These are phyloP conservation scores for Brassica incana DNA, from an alignment of 345 rosid genomes.

Conservation along the genomic window DNA sequence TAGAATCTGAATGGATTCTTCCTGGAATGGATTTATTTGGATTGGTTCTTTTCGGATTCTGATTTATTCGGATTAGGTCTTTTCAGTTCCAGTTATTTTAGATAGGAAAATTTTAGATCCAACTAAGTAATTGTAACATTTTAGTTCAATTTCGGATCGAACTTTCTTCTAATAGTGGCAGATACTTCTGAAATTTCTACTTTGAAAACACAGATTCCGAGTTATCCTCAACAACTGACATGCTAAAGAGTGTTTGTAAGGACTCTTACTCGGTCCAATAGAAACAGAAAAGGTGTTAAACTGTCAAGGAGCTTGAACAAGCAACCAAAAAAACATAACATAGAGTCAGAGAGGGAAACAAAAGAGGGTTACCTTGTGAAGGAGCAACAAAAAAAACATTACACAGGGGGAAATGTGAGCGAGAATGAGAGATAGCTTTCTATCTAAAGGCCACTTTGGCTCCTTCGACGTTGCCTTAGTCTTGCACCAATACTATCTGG, in stretches of 20 bases:
- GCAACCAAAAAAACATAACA: neutral
- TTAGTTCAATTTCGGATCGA: too few species aligned
- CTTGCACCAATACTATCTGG: slow-evolving; percentile 50
- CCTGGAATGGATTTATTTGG: too few species aligned
- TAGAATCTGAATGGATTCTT: too few species aligned
- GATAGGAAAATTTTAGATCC: too few species aligned
- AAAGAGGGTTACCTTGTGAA: neutral
- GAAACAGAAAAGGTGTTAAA: neutral
- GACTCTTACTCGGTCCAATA: neutral
- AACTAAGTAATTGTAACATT: too few species aligned
- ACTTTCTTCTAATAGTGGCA: neutral
- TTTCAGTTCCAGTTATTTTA: too few species aligned
- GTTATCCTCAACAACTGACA: neutral
- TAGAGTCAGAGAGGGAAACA: neutral
- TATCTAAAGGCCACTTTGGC: slow-evolving; percentile 17
- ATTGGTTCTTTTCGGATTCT: too few species aligned
- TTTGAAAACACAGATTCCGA: neutral
- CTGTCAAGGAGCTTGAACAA: neutral
- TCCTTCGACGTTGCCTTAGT: slow-evolving; percentile 41
- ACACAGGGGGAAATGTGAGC: neutral
- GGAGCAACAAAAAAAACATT: neutral
- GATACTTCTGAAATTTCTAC: too few species aligned
- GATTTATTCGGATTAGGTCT: too few species aligned
- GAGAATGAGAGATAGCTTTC: neutral
- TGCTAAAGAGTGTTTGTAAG: neutral